Evolutionary conservation across 2,329 filamentous ascomycete genomes (phyloP).

Genomic region (Bipolaris oryzae): DNA sequence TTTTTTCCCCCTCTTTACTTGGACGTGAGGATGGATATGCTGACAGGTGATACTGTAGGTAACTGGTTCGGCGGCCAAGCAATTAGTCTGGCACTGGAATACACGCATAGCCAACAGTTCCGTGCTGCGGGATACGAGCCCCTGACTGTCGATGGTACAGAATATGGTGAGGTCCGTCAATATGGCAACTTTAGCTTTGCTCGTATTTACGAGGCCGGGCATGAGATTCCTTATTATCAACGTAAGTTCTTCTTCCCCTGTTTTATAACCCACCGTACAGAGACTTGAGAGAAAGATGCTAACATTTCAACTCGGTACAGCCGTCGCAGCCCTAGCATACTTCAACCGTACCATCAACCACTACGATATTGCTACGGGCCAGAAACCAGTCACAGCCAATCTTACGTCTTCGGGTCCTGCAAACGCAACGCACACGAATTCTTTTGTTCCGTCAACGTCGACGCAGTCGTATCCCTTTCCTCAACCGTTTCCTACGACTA

Average conservation of each 20-base stretch:
- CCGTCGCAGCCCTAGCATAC: slow-evolving; percentile 42
- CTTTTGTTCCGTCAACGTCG: slow-evolving; percentile 43
- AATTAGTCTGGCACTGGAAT: slow-evolving; percentile 45
- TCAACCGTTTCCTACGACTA: slow-evolving; percentile 20
- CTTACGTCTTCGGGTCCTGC: slow-evolving; percentile 41
- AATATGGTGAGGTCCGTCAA: slow-evolving; percentile 51
- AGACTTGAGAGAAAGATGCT: no score
- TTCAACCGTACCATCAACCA: slow-evolving; percentile 48
- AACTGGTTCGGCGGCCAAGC: slow-evolving; percentile 51
- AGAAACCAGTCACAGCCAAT: slow-evolving; percentile 41
- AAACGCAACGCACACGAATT: slow-evolving; percentile 50
- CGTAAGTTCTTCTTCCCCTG: slow-evolving; percentile 21
- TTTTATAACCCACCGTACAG: no score
- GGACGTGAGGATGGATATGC: background rate
- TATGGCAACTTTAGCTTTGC: slow-evolving; percentile 51
- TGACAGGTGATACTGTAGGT: slow-evolving; percentile 10
- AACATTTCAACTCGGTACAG: background rate
- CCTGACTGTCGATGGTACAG: slow-evolving; percentile 45
- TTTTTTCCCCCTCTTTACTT: background rate
- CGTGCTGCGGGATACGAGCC: slow-evolving; percentile 36
- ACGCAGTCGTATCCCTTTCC: slow-evolving; percentile 15
- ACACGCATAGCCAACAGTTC: slow-evolving; percentile 42
- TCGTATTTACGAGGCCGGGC: slow-evolving; percentile 49
- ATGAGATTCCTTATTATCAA: slow-evolving; percentile 53
- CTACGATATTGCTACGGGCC: slow-evolving; percentile 46